A percentile compares a stretch with the other conserved stretches of the same genome.
Conservation (phyloP, 345 rosid species). For the Citrus trifoliata region DNA sequence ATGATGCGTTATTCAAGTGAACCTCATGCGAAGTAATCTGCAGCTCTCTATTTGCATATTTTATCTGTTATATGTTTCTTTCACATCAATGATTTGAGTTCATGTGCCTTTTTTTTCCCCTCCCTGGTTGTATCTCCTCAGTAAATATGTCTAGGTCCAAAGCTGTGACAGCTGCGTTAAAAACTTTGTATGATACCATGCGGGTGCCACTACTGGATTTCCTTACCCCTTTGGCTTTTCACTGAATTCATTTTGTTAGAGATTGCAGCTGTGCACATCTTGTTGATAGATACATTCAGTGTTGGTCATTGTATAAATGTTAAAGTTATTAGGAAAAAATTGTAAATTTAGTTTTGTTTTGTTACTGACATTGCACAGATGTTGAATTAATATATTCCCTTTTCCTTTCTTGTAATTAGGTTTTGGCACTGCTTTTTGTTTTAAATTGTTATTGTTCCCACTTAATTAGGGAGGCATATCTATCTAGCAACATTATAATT, state of each 20-base stretch:
- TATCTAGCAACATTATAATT: not conserved
- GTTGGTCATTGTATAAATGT: not conserved
- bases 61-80: slow-evolving; percentile 8
- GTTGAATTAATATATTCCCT: not conserved
- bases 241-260: slow-evolving; percentile 2
- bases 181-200: not conserved
- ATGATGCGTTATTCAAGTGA: slow-evolving; percentile 99
- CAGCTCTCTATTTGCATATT: slow-evolving; percentile 1
- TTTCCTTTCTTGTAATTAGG: not conserved
- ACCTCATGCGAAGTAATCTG: slow-evolving; percentile 94
- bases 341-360: not conserved
- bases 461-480: not conserved
- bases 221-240: not conserved
- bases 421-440: not conserved
- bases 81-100: not conserved
- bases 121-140: not conserved
- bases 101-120: not conserved
- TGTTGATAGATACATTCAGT: not conserved
- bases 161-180: not conserved
- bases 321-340: not conserved
- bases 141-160: not conserved
- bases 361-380: not conserved
- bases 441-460: not conserved
- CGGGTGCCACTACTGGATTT: not conserved
- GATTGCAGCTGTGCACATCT: not conserved